phyloP scores from a whole-genome alignment of 2,329 filamentous ascomycete genomes.

The Venturia nashicola region DNA sequence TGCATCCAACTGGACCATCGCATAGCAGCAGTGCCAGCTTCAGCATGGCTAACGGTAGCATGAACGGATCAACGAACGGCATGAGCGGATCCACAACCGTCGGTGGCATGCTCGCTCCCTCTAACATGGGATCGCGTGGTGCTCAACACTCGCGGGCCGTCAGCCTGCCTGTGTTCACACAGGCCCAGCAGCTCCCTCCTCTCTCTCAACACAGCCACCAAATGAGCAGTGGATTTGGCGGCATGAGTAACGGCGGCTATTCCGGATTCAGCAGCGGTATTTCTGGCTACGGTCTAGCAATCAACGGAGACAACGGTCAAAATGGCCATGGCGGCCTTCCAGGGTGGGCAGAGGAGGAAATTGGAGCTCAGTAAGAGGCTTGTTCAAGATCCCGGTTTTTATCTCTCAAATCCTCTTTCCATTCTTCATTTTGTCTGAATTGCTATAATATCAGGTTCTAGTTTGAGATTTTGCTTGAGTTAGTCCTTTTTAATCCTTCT shows the following conservation, averaged over 20 bases:
- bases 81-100: conserved; percentile 53
- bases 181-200: conserved; percentile 35
- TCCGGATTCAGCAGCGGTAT: conserved; percentile 31
- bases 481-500: not conserved
- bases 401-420: not conserved
- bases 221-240: conserved; percentile 39
- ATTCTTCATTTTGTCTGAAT: not conserved
- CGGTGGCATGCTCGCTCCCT: conserved; percentile 64
- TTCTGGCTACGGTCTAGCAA: conserved; percentile 44
- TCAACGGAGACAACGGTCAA: conserved; percentile 20
- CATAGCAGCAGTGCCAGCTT: conserved; percentile 40
- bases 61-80: conserved; percentile 17
- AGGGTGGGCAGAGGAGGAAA: conserved; percentile 53
- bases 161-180: conserved; percentile 65
- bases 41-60: conserved; percentile 33
- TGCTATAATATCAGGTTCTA: not conserved
- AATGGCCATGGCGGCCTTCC: conserved; percentile 38
- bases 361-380: conserved; percentile 25
- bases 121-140: conserved; percentile 45
- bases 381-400: not conserved
- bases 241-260: conserved; percentile 46
- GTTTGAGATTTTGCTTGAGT: not conserved
- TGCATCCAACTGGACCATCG: conserved; percentile 46
- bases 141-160: conserved; percentile 68
- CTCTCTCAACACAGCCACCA: conserved; percentile 21